Evolutionary conservation across 768 basidiomycete species (phyloP).

Genomic region (Trametes elegans): DNA sequence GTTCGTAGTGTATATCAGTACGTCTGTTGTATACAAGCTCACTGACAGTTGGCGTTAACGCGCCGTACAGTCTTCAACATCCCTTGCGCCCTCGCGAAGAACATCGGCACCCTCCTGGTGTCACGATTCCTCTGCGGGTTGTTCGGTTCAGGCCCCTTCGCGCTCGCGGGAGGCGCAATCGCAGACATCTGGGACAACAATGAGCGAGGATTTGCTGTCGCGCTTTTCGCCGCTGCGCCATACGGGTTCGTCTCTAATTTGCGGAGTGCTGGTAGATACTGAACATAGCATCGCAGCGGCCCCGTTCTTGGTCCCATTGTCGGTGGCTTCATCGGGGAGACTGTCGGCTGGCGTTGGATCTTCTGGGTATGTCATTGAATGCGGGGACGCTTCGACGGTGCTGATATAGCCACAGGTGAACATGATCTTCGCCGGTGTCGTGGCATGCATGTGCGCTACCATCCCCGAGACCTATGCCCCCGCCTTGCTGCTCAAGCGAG

Average conservation of each 20-base stretch:
- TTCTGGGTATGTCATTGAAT: constrained; percentile 28
- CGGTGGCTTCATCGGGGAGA: constrained; percentile 44
- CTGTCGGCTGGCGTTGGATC: constrained; percentile 39
- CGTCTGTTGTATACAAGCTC: neutral
- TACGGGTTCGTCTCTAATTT: constrained; percentile 26
- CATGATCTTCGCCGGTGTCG: constrained; percentile 40
- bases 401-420: no score
- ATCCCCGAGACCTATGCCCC: constrained; percentile 51
- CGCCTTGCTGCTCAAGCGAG: constrained; percentile 39
- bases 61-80: constrained; percentile 33
- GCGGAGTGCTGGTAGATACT: neutral
- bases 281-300: constrained; percentile 15
- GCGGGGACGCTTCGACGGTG: no score
- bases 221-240: constrained; percentile 40
- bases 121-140: constrained; percentile 42
- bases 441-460: constrained; percentile 26
- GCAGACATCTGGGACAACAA: constrained; percentile 37
- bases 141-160: constrained; percentile 37
- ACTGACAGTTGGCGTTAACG: neutral
- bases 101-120: constrained; percentile 39
- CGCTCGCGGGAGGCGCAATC: constrained; percentile 35
- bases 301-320: constrained; percentile 52
- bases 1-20: constrained; percentile 36
- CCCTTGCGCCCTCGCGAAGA: constrained; percentile 38
- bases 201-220: constrained; percentile 40